These are phyloP conservation scores for Colletotrichum sp. DNA, from an alignment of 2,329 filamentous ascomycete genomes.

Conservation along the genomic window DNA sequence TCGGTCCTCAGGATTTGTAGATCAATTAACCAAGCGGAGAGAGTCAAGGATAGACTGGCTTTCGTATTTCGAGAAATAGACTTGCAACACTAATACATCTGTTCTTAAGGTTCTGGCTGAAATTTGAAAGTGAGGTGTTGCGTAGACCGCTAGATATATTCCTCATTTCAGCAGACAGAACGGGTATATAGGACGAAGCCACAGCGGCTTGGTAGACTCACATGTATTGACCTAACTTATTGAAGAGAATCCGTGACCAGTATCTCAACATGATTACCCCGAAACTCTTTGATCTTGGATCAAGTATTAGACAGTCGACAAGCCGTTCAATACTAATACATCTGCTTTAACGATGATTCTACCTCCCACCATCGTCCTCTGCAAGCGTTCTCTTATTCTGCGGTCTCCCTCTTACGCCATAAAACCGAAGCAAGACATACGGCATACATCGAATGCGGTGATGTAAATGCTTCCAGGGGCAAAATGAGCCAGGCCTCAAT, in stretches of 20 bases:
- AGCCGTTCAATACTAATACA: neutral
- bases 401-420: neutral
- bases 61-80: neutral
- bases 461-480: neutral
- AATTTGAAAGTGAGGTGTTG: neutral
- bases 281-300: fast-evolving
- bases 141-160: no score
- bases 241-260: neutral
- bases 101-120: fast-evolving
- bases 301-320: neutral
- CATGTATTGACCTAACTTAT: neutral
- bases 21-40: neutral
- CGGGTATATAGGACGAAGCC: neutral
- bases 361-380: neutral
- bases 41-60: neutral
- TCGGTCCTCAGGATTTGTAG: fast-evolving
- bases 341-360: neutral
- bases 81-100: neutral
- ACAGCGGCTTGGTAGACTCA: neutral
- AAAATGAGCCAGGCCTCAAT: neutral
- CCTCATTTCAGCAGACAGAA: no score
- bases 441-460: neutral
- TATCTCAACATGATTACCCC: fast-evolving
- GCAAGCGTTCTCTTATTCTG: neutral
- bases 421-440: neutral